Base-by-base conservation (phyloP, 83 land plant genomes). In the Picea engelmannii region DNA sequence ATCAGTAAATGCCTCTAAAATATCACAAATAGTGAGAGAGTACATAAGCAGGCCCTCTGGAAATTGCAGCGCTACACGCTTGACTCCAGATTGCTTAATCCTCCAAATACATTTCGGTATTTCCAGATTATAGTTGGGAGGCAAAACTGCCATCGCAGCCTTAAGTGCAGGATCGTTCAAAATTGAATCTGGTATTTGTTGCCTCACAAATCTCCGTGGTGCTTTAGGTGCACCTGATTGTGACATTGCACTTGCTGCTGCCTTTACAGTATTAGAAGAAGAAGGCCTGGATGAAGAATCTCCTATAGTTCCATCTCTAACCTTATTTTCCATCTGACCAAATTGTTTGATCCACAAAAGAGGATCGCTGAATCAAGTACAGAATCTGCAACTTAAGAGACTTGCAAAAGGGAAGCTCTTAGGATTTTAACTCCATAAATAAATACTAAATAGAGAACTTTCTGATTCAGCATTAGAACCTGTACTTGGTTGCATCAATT, bases 1-100 rank as follows among this genome's bases (percentile, higher is more conserved):
- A 64, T 77, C 85, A 38, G 93, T 87, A 80, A 96, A 91, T 21
- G 86, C 6, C 61, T 85, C 90, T 83, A 97, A 82, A 78, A 97
- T 93, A 84, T 97, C 99, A 83, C 95, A 88, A 81, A 97, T 81
- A 66, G 89, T 66, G 83, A 92, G 95, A 62, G 99, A 86, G 90
- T 87, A 97, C 98, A 97, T 91, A 65, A 95, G 92, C 38, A 97
- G 86, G 65, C 99, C 99, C 77, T 97, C 99, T 8, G 99, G 99
- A 73, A 97, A 84, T 89, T 97, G 99, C 71, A 97, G 92, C 31
- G 99, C 99, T n/a, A 92, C 94, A 69, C 92, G 93, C 85, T 88
- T 90, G 27, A 96, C 94, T 31, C 83, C 75, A 15, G 94, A 81
- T 83, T 94, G 90, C 84, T 68, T 81, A 70, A 94, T 76, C 42